Base-by-base conservation (phyloP, 352 stramenopile genomes). In the Pythium brassicae region DNA sequence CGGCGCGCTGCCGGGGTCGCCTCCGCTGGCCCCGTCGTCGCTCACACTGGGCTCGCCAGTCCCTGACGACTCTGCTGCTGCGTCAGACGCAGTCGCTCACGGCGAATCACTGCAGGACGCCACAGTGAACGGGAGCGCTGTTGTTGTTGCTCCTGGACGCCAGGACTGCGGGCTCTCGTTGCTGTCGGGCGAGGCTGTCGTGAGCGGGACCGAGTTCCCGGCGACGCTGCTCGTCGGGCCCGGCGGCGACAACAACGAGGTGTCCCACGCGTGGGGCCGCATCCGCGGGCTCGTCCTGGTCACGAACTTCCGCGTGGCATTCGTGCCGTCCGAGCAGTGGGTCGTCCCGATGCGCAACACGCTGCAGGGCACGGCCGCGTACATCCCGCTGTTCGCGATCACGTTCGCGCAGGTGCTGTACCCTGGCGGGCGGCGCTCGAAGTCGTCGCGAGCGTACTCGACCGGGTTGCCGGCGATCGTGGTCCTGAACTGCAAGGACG, bases 231-330 rank as follows among this genome's bases (percentile, higher is more conserved):
- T 92, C 20, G 78, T 89, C 32, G 79, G 82, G 4, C 74, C 82
- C 23, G 68, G 63, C 19, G 79, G 68, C 14, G 82, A 92, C 55
- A 72, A 70, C 11, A 72, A 72, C 32, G 83, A 92, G 27, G 68
- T 66, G 3, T 74, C 83, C 27, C 60, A 68, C 2, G 60, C 87
- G 4, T 92, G 83, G 83, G 75, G 78, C 1, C 68, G 79, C n/a
- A 66, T 90, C 59, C 76, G 74, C 20, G 84, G 82, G 11, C 67
- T 77, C 53, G 53, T 92, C 2, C 62, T 69, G 2, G 69, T 91
- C 47, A 94, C 84, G 14, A 94, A 91, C 61, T 94, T 87, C 48
- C 72, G 84, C 12, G 72, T 94, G 20, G 62, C 91, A 4, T 92
- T 94, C 44, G 70, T 78, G 9, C 72, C 78, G 20, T 72, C 87